phyloP scores from a whole-genome alignment of 257 asterid genomes.

The Ajuga chamaepitys region DNA sequence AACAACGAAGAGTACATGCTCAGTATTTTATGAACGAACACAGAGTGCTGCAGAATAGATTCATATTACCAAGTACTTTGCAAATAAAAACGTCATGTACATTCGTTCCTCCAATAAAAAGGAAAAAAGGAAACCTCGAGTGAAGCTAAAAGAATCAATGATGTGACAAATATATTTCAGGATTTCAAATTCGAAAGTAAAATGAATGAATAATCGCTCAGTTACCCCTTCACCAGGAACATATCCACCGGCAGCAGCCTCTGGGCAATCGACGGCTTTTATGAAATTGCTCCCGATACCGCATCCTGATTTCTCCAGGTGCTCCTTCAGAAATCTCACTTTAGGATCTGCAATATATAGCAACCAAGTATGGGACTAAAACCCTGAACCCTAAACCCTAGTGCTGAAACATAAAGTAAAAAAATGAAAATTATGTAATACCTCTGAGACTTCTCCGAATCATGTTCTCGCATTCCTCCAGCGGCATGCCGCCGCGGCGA shows the following conservation, averaged over 20 bases:
- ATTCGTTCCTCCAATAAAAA: no score
- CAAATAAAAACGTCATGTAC: background rate
- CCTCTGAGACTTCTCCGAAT: slow-evolving; percentile 61
- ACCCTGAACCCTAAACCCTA: slow-evolving; percentile 19
- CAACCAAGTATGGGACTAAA: background rate
- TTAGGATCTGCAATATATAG: slow-evolving; percentile 48
- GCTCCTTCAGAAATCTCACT: slow-evolving; percentile 70
- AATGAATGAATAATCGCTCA: background rate
- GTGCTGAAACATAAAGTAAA: background rate
- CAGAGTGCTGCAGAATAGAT: background rate
- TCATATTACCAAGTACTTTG: background rate
- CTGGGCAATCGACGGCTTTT: slow-evolving; percentile 41
- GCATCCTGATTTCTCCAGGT: slow-evolving; percentile 74
- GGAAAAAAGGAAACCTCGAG: no score
- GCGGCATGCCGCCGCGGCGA: slow-evolving; percentile 34
- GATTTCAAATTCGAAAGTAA: background rate
- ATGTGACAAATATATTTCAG: background rate
- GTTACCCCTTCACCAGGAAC: slow-evolving; percentile 56
- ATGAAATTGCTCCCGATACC: slow-evolving; percentile 48
- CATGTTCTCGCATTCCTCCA: slow-evolving; percentile 56
- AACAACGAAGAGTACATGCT: background rate
- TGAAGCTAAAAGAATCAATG: background rate
- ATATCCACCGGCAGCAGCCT: slow-evolving; percentile 49
- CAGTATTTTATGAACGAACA: background rate
- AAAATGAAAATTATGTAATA: slow-evolving; percentile 4